Evolutionary conservation across 257 asterid genomes (phyloP).

Genomic region (Nicotiana attenuata): DNA sequence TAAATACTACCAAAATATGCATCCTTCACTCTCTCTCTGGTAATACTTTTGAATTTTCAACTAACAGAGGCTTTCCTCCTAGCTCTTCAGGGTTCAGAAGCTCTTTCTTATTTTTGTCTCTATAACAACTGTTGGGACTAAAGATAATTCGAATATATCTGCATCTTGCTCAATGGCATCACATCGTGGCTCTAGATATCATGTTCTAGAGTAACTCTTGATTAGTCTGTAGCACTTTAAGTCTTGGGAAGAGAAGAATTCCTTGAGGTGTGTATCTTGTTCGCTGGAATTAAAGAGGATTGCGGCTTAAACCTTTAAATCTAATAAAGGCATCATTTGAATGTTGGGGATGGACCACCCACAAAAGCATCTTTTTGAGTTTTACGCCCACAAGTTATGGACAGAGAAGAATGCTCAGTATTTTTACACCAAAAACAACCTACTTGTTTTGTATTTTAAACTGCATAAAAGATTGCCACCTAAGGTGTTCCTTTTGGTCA

Average conservation of each 20-base stretch:
- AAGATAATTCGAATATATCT: neutral
- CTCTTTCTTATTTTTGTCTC: neutral
- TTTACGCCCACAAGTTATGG: neutral
- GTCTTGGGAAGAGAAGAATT: neutral
- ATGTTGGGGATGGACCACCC: neutral
- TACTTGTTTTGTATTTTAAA: neutral
- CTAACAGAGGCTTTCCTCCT: neutral
- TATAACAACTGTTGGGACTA: neutral
- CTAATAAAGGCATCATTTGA: neutral
- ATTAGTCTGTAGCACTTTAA: neutral
- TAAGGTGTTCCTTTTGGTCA: neutral
- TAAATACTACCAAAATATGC: neutral
- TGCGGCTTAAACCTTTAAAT: neutral
- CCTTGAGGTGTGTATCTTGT: neutral
- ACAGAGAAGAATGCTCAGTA: neutral
- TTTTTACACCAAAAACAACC: neutral
- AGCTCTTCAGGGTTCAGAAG: neutral
- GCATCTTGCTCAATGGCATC: neutral
- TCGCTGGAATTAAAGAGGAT: neutral
- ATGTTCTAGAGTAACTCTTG: neutral
- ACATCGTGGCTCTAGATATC: neutral
- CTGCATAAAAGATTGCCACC: neutral
- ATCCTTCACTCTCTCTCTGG: neutral
- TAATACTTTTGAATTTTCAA: neutral
- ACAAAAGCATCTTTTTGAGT: neutral